Percentiles rank a stretch among this genome's conserved stretches.
These are phyloP conservation scores for Pichia deserticola DNA, from an alignment of 805 yeast species.

Conservation along the genomic window DNA sequence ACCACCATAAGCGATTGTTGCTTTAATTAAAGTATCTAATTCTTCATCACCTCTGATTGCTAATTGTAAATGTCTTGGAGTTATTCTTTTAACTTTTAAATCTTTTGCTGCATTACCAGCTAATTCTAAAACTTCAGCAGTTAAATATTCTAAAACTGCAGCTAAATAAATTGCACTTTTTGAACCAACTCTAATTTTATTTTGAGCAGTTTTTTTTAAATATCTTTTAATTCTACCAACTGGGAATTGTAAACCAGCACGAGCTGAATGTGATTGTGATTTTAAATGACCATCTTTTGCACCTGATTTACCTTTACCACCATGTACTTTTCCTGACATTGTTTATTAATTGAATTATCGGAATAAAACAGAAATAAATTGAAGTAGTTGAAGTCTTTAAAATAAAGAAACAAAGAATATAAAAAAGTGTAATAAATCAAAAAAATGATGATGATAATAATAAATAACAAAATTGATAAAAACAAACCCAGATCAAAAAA, in stretches of 20 bases:
- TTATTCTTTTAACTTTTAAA: constrained; percentile 89
- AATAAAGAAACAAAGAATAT: too few relatives aligned
- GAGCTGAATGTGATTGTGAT: constrained; percentile 83
- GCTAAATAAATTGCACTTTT: constrained; percentile 85
- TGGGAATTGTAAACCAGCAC: constrained; percentile 94
- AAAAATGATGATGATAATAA: too few relatives aligned
- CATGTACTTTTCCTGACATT: constrained; percentile 81
- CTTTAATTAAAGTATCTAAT: constrained; percentile 85
- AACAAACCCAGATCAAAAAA: too few relatives aligned
- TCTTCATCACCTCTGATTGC: constrained; percentile 99
- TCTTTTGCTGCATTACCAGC: constrained; percentile 99
- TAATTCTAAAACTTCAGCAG: constrained; percentile 94
- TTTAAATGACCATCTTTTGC: constrained; percentile 51
- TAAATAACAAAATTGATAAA: too few relatives aligned
- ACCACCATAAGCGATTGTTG: constrained; percentile 98
- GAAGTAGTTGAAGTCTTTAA: too few relatives aligned
- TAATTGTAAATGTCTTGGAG: constrained; percentile 93
- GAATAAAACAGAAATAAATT: too few relatives aligned
- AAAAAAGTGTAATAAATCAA: too few relatives aligned
- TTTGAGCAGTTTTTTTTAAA: constrained; percentile 83
- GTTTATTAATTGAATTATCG: not conserved
- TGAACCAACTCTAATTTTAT: constrained; percentile 63
- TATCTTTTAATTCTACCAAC: constrained; percentile 99
- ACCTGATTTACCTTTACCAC: constrained; percentile 94
- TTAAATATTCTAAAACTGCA: constrained; percentile 90